Conservation (phyloP, 2,329 filamentous ascomycete species). For the Colletotrichum trifolii region DNA sequence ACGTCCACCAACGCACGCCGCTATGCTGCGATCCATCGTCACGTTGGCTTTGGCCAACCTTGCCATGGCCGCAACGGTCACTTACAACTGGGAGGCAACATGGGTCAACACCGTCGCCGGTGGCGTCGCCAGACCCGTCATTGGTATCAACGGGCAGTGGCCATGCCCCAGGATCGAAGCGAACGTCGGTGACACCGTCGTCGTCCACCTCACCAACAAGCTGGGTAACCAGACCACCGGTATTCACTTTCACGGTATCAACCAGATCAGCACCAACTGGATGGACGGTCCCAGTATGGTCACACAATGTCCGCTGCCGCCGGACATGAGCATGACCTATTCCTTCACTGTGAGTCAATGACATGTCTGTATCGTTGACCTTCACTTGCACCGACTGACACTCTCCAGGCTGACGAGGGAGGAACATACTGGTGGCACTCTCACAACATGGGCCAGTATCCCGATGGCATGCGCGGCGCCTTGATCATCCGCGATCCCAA, state of each 20-base stretch:
- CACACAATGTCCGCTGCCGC: constrained; percentile 65
- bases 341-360: constrained; percentile 55
- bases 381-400: not conserved
- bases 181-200: constrained; percentile 60
- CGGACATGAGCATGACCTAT: constrained; percentile 64
- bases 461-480: constrained; percentile 72
- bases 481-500: constrained; percentile 69
- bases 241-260: constrained; percentile 69
- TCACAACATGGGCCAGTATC: constrained; percentile 72
- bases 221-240: constrained; percentile 65
- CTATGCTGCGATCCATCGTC: constrained; percentile 21
- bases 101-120: constrained; percentile 54
- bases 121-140: constrained; percentile 49
- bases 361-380: not conserved
- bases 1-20: not conserved
- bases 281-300: constrained; percentile 70
- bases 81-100: constrained; percentile 52
- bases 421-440: constrained; percentile 69
- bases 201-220: constrained; percentile 61
- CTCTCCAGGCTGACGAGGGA: constrained; percentile 43
- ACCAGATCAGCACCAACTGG: constrained; percentile 60
- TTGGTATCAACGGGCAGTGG: constrained; percentile 71
- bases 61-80: constrained; percentile 46
- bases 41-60: constrained; percentile 39
- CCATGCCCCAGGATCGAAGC: constrained; percentile 68